Evolutionary conservation across 1,284 basidiomycete species (phyloP).

Genomic region (Wallemia hederae): DNA sequence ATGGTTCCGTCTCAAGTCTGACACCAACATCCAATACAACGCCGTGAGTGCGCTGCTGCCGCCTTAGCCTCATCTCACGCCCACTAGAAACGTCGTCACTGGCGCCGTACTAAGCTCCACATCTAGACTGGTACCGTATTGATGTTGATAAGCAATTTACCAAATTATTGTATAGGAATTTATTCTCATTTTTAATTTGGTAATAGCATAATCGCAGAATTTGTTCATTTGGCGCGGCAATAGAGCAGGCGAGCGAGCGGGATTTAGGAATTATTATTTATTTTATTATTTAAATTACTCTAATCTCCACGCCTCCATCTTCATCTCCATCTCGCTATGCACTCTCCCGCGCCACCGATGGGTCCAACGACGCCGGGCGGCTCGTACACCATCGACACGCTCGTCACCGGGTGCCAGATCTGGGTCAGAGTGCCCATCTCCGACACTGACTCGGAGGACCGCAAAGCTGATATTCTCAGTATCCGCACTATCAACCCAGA

Average conservation of each 20-base stretch:
- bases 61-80: background rate
- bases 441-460: conserved; percentile 47
- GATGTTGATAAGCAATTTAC: background rate
- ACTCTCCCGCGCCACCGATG: background rate
- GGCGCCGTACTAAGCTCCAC: conserved; percentile 11
- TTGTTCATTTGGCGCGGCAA: background rate
- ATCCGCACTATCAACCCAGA: conserved; percentile 41
- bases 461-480: conserved; percentile 72
- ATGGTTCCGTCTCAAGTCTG: conserved; percentile 11
- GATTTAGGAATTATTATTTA: too few species aligned
- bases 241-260: too few species aligned
- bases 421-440: conserved; percentile 49
- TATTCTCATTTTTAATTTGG: background rate
- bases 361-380: background rate
- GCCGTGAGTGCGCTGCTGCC: background rate
- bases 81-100: conserved; percentile 10
- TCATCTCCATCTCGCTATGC: background rate
- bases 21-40: conserved; percentile 13
- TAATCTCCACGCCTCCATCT: too few species aligned
- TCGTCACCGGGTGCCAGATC: conserved; percentile 74
- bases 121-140: conserved; percentile 2
- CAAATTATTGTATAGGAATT: background rate
- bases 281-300: too few species aligned
- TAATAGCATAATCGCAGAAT: too few species aligned
- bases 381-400: conserved; percentile 1